Conservation (phyloP, 192 early-diverging fungal genomes). For the Backusella morwellensis region DNA sequence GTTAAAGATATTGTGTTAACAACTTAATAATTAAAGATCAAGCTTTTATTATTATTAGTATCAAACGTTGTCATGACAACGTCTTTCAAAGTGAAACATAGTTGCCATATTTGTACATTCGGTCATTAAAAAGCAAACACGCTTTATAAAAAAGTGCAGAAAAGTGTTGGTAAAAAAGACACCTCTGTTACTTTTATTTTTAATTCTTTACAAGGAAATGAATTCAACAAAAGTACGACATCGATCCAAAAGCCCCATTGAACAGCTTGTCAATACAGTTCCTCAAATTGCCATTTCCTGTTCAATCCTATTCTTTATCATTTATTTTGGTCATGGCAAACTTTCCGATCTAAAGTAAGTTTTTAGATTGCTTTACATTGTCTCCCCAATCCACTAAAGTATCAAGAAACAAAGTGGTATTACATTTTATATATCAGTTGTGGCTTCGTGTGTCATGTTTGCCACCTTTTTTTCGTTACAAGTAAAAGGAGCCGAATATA, state of each 20-base stretch:
- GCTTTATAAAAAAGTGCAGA: neutral
- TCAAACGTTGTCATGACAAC: neutral
- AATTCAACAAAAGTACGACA: neutral
- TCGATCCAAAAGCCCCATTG: neutral
- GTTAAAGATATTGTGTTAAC: no score
- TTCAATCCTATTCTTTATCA: neutral
- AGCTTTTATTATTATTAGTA: no score
- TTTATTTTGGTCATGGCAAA: neutral
- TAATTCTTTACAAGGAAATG: neutral
- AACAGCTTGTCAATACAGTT: neutral
- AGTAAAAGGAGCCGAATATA: slow-evolving; percentile 6
- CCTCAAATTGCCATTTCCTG: slow-evolving; percentile 14
- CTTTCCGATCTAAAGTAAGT: neutral
- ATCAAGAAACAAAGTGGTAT: neutral
- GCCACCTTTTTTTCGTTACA: neutral
- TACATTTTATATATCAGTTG: neutral
- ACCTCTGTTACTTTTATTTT: neutral
- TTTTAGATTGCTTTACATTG: neutral
- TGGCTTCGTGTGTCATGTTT: neutral
- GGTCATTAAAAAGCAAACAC: neutral
- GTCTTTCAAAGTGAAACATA: neutral
- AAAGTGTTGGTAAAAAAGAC: neutral
- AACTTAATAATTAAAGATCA: no score
- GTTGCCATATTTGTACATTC: neutral
- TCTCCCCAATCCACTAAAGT: neutral